These are phyloP conservation scores for Williopsis jadinii DNA, from an alignment of 1,139 yeast genomes.

Conservation along the genomic window DNA sequence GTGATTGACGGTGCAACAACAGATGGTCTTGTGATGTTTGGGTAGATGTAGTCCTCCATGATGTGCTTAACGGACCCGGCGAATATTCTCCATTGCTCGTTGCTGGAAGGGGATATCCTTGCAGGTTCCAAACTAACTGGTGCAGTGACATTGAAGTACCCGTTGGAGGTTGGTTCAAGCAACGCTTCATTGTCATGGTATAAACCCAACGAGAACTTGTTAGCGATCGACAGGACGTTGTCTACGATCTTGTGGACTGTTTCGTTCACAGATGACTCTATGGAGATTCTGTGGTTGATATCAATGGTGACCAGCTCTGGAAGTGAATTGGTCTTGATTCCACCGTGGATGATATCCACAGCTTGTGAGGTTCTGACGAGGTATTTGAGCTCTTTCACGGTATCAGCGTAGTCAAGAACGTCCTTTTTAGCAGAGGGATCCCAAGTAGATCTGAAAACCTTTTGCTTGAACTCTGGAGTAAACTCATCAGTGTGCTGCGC, in stretches of 20 bases:
- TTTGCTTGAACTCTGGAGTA: conserved; percentile 10
- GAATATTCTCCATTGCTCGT: conserved; percentile 40
- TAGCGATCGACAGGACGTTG: conserved; percentile 6
- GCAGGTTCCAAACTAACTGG: conserved; percentile 36
- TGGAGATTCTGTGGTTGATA: conserved; percentile 48
- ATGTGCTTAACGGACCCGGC: conserved; percentile 45
- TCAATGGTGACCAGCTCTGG: conserved; percentile 55
- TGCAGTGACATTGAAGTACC: conserved; percentile 38
- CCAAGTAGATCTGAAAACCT: conserved; percentile 27
- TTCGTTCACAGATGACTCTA: conserved; percentile 8
- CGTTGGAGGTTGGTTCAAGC: conserved; percentile 28
- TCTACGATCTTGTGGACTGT: conserved; percentile 6
- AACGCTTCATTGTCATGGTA: conserved; percentile 17
- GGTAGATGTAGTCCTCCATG: conserved; percentile 10
- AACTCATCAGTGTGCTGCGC: conserved; percentile 31
- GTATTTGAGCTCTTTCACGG: conserved; percentile 29
- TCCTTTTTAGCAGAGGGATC: conserved; percentile 36
- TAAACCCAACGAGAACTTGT: conserved; percentile 32
- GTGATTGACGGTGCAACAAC: conserved; percentile 41
- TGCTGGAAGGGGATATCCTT: conserved; percentile 43
- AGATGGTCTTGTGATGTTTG: conserved; percentile 11
- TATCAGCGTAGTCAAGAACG: conserved; percentile 30
- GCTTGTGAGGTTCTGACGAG: conserved; percentile 61
- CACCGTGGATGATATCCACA: conserved; percentile 62
- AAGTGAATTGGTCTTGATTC: conserved; percentile 62